A percentile compares a stretch with the other conserved stretches of the same genome.
Conservation (phyloP, 1,284 basidiomycete species). For the Melampsora americana region DNA sequence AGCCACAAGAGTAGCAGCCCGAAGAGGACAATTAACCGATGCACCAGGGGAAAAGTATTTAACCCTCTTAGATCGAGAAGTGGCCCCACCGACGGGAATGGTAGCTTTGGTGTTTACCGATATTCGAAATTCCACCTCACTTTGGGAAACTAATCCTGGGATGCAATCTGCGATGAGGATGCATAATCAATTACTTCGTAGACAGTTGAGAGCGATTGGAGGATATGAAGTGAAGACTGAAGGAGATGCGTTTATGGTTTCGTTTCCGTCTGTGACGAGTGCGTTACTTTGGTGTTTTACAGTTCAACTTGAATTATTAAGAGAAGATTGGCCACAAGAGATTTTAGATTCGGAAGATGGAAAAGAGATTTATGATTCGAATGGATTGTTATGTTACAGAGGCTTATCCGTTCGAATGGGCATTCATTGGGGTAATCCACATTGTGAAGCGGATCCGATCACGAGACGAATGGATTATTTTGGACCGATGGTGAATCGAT, state of each 20-base stretch:
- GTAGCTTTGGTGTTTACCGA: constrained; percentile 96
- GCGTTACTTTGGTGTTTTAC: constrained; percentile 89
- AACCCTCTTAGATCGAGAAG: constrained; percentile 70
- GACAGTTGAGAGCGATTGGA: constrained; percentile 82
- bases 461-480: constrained; percentile 85
- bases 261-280: constrained; percentile 81
- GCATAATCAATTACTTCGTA: constrained; percentile 82
- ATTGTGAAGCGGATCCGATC: constrained; percentile 89
- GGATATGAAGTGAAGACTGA: constrained; percentile 99
- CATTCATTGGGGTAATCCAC: constrained; percentile 85
- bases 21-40: constrained; percentile 49
- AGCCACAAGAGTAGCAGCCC: constrained; percentile 47
- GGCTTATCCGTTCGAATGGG: constrained; percentile 97
- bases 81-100: constrained; percentile 80
- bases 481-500: constrained; percentile 58
- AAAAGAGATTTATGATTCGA: constrained; percentile 65
- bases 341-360: constrained; percentile 91
- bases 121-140: constrained; percentile 91
- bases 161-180: constrained; percentile 92
- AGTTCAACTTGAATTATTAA: constrained; percentile 79
- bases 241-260: constrained; percentile 98
- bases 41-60: constrained; percentile 55
- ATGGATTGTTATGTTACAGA: constrained; percentile 70
- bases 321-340: constrained; percentile 89
- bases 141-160: constrained; percentile 95